phyloP scores from a whole-genome alignment of 1,139 yeast genomes.

The Taiozyma sp. region DNA sequence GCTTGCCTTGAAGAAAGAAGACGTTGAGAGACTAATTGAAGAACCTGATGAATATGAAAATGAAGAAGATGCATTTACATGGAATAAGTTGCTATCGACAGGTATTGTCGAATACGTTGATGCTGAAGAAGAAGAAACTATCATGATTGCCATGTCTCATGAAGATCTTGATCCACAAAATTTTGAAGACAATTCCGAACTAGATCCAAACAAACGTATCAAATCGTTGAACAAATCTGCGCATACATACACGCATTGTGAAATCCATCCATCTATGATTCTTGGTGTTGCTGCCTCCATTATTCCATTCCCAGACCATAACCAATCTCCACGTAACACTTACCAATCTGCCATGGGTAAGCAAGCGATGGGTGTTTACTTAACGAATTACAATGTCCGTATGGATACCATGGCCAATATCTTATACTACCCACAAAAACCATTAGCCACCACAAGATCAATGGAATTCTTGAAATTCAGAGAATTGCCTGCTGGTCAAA shows the following conservation, averaged over 20 bases:
- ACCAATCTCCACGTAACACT: conserved; percentile 98
- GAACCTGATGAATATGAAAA: conserved; percentile 55
- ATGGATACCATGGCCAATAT: conserved; percentile 99
- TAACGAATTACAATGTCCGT: conserved; percentile 92
- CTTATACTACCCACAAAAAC: conserved; percentile 95
- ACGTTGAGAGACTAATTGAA: conserved; percentile 65
- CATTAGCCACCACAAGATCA: conserved; percentile 98
- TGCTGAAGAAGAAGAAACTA: conserved; percentile 97
- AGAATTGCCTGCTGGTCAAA: conserved; percentile 98
- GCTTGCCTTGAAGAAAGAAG: conserved; percentile 78
- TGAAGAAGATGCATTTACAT: conserved; percentile 58
- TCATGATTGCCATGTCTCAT: conserved; percentile 98
- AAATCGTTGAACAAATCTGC: conserved; percentile 58
- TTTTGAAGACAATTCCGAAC: conserved; percentile 37
- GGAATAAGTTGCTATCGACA: conserved; percentile 79
- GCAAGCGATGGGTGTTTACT: conserved; percentile 99
- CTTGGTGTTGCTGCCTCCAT: conserved; percentile 98
- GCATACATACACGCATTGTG: conserved; percentile 97
- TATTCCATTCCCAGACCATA: conserved; percentile 99
- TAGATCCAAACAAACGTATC: conserved; percentile 85
- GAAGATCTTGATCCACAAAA: conserved; percentile 81
- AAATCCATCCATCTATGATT: conserved; percentile 98
- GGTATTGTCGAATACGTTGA: conserved; percentile 95
- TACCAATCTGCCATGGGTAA: conserved; percentile 99
- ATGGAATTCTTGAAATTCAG: conserved; percentile 97